Conservation (phyloP, 768 basidiomycete genomes). For the Lactarius hengduanensis region DNA sequence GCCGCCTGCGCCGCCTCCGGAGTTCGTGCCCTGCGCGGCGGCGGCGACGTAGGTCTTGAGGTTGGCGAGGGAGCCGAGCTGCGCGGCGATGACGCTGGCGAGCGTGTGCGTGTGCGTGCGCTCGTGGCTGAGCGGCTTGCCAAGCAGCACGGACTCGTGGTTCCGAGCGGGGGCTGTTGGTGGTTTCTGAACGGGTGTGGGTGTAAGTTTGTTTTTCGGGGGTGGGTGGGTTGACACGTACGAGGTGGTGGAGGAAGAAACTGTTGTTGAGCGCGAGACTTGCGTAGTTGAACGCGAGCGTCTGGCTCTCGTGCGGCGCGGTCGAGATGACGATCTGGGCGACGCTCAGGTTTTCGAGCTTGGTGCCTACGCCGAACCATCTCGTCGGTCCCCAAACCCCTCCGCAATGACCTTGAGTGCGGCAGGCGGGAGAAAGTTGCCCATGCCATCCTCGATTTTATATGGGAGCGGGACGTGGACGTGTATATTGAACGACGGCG, state of each 20-base stretch:
- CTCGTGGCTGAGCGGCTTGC: slow-evolving; percentile 27
- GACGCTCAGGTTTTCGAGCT: slow-evolving; percentile 54
- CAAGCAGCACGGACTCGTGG: slow-evolving; percentile 37
- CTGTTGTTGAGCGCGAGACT: slow-evolving; percentile 91
- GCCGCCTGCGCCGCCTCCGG: slow-evolving; percentile 71
- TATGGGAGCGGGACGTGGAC: slow-evolving; percentile 52
- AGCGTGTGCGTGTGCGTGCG: slow-evolving; percentile 44
- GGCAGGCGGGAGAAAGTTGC: slow-evolving; percentile 69
- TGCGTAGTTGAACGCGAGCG: slow-evolving; percentile 84
- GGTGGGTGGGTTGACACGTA: slow-evolving; percentile 43
- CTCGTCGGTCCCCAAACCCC: background rate
- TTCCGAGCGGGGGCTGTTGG: slow-evolving; percentile 35
- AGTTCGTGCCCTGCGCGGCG: slow-evolving; percentile 67
- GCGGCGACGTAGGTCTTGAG: slow-evolving; percentile 77
- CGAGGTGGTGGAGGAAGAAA: slow-evolving; percentile 91
- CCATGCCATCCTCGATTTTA: slow-evolving; percentile 66
- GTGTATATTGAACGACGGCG: slow-evolving; percentile 49
- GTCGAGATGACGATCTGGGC: slow-evolving; percentile 72
- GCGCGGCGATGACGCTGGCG: slow-evolving; percentile 38
- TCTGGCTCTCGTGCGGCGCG: slow-evolving; percentile 53
- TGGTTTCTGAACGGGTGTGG: slow-evolving; percentile 33
- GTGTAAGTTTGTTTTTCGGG: background rate
- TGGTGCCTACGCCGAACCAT: slow-evolving; percentile 45
- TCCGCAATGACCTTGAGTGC: slow-evolving; percentile 71
- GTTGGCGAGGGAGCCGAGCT: slow-evolving; percentile 63